Percentiles rank a stretch among this genome's conserved stretches.
phyloP scores from a whole-genome alignment of 164 flowering plant genomes.

The Liquidambar formosana region DNA sequence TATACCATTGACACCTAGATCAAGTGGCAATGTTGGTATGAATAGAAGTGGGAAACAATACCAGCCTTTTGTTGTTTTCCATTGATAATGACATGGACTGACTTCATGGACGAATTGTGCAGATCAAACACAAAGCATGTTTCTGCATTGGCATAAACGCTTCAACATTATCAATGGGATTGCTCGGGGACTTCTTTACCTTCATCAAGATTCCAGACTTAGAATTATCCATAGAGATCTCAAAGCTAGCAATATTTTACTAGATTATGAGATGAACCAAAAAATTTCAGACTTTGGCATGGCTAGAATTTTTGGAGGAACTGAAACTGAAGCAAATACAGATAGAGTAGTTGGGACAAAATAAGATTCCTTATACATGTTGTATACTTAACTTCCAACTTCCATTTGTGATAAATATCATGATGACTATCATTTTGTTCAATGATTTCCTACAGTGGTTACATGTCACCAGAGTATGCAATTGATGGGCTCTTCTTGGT shows the following conservation, averaged over 20 bases:
- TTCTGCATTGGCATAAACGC: slow-evolving; percentile 19
- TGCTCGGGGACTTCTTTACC: slow-evolving; percentile 22
- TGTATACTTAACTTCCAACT: too few species aligned
- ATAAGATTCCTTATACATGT: neutral
- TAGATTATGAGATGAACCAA: slow-evolving; percentile 20
- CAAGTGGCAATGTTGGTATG: too few species aligned
- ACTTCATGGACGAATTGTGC: neutral
- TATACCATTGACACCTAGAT: too few species aligned
- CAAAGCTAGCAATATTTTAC: slow-evolving; percentile 20
- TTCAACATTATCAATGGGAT: slow-evolving; percentile 19
- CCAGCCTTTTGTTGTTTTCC: neutral
- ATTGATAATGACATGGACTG: neutral
- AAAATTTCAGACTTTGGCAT: slow-evolving; percentile 24
- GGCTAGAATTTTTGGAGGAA: slow-evolving; percentile 19
- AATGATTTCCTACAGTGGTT: slow-evolving; percentile 15
- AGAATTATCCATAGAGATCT: slow-evolving; percentile 22
- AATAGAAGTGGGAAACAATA: too few species aligned
- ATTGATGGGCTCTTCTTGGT: slow-evolving; percentile 19
- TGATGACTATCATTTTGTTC: too few species aligned
- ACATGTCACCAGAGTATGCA: slow-evolving; percentile 28
- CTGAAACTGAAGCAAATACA: slow-evolving; percentile 17
- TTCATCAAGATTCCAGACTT: slow-evolving; percentile 25
- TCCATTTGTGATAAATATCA: neutral
- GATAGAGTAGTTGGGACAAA: slow-evolving; percentile 23
- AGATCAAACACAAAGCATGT: slow-evolving; percentile 4